Evolutionary conservation across 208 protist species (phyloP).

Genomic region (Spongospora subterranea): DNA sequence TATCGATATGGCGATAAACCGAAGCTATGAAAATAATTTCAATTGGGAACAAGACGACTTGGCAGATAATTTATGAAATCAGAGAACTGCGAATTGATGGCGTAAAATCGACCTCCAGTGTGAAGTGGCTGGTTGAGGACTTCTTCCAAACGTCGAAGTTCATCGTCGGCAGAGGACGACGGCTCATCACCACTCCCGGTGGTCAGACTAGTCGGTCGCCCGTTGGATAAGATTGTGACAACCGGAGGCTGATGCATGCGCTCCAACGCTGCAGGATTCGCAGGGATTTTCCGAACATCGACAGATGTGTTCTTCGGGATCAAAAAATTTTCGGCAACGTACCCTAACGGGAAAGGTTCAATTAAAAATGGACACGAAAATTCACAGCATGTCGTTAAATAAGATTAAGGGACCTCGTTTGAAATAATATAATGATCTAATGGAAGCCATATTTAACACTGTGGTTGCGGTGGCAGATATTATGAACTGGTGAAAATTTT

Average conservation of each 20-base stretch:
- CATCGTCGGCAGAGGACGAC: neutral
- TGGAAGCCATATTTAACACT: neutral
- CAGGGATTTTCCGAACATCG: constrained; percentile 6
- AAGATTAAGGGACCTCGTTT: no score
- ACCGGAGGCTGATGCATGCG: neutral
- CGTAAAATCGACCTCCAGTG: neutral
- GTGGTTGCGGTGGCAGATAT: neutral
- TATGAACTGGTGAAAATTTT: neutral
- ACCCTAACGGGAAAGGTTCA: constrained; percentile 15
- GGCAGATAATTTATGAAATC: no score
- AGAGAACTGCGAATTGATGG: neutral
- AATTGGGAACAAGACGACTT: no score
- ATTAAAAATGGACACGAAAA: constrained; percentile 3
- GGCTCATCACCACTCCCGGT: neutral
- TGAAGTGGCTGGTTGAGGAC: constrained; percentile 14
- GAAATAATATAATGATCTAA: no score
- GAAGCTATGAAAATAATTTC: no score
- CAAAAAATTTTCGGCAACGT: constrained; percentile 42
- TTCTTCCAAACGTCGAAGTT: constrained; percentile 1
- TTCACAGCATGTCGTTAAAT: no score
- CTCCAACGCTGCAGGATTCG: neutral
- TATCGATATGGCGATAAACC: no score
- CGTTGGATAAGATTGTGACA: neutral
- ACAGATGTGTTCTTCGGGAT: constrained; percentile 54
- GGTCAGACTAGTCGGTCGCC: neutral